phyloP scores from a whole-genome alignment of 1,284 basidiomycete genomes.

The Leccinum variabile region DNA sequence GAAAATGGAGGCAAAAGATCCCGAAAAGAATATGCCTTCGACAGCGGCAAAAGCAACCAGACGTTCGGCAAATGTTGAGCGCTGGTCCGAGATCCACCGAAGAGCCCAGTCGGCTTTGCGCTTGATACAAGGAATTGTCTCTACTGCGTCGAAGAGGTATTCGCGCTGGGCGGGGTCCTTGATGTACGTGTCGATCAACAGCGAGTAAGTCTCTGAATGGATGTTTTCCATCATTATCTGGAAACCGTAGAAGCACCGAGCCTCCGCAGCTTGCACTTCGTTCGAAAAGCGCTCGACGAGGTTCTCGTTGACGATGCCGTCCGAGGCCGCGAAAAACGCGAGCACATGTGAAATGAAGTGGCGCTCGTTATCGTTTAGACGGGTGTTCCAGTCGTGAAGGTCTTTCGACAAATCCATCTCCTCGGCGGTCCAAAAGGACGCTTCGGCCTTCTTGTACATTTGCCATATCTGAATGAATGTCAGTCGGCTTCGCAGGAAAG shows the following conservation, averaged over 20 bases:
- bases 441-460: slow-evolving; percentile 93
- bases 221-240: slow-evolving; percentile 99
- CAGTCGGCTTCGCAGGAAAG: neutral
- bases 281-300: slow-evolving; percentile 92
- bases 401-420: slow-evolving; percentile 98
- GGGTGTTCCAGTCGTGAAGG: slow-evolving; percentile 89
- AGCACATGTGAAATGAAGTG: slow-evolving; percentile 97
- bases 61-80: slow-evolving; percentile 87
- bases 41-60: slow-evolving; percentile 97
- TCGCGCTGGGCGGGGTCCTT: slow-evolving; percentile 84
- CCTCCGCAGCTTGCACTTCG: slow-evolving; percentile 94
- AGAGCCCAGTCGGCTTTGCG: slow-evolving; percentile 95
- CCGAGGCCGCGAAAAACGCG: slow-evolving; percentile 95
- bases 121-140: slow-evolving; percentile 91
- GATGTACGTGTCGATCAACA: slow-evolving; percentile 98
- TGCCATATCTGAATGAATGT: slow-evolving; percentile 77
- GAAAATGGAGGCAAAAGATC: slow-evolving; percentile 93
- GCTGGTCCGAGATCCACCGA: slow-evolving; percentile 86
- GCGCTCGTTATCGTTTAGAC: slow-evolving; percentile 90
- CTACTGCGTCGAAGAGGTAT: slow-evolving; percentile 92
- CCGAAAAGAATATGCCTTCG: slow-evolving; percentile 98
- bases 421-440: slow-evolving; percentile 97
- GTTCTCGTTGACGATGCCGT: slow-evolving; percentile 99
- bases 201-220: slow-evolving; percentile 96
- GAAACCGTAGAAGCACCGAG: slow-evolving; percentile 98